Evolutionary conservation across 139 green algal species (phyloP).

Genomic region (Pseudopediastrum boryanum): DNA sequence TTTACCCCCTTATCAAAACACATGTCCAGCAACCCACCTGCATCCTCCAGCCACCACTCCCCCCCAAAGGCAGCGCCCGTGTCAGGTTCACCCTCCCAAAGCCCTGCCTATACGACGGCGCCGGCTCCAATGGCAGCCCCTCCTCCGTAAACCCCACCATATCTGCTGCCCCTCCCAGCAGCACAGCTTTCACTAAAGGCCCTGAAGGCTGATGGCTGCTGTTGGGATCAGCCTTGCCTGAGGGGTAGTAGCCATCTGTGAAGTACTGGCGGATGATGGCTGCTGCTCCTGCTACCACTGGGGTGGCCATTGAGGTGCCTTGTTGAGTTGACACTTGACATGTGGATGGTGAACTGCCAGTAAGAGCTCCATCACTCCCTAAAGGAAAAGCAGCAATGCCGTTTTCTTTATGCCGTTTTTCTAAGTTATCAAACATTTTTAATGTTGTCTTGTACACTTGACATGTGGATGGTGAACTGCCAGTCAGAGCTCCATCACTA

Average conservation of each 20-base stretch:
- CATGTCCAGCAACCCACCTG: too few relatives aligned
- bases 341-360: neutral
- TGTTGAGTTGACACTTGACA: constrained; percentile 34
- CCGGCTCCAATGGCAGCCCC: constrained; percentile 70
- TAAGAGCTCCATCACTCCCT: neutral
- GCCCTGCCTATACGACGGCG: constrained; percentile 74
- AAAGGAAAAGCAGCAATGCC: too few relatives aligned
- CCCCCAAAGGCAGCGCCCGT: too few relatives aligned
- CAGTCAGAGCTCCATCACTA: too few relatives aligned
- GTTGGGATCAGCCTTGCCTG: neutral
- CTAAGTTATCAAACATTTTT: too few relatives aligned
- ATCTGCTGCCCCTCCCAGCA: constrained; percentile 66
- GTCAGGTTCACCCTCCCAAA: constrained; percentile 78
- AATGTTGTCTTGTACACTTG: too few relatives aligned
- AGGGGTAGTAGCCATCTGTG: constrained; percentile 66
- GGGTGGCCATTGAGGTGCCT: constrained; percentile 93
- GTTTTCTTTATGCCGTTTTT: too few relatives aligned
- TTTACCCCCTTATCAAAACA: too few relatives aligned
- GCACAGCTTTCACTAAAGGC: constrained; percentile 82
- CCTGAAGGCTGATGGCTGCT: constrained; percentile 45
- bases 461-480: too few relatives aligned
- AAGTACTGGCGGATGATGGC: constrained; percentile 89
- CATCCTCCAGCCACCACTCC: too few relatives aligned
- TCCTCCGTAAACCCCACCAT: constrained; percentile 58
- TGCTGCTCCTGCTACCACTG: constrained; percentile 59